Conservation (phyloP, 2,329 filamentous ascomycete species). For the Emmonsia crescens region DNA sequence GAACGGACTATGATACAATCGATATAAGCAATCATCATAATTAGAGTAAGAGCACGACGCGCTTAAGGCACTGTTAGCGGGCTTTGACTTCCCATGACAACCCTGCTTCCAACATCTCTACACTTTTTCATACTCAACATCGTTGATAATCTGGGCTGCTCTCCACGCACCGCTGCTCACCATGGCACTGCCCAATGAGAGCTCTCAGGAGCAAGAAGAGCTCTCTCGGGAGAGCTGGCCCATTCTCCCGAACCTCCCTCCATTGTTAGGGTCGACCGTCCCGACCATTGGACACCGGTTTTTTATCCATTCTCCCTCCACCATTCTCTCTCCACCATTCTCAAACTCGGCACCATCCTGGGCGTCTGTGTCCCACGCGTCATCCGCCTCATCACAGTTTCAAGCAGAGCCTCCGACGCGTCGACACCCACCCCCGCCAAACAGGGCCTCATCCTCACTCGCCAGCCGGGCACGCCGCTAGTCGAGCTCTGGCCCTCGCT, state of each 20-base stretch:
- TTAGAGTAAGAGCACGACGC: too few species aligned
- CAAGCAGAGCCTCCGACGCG: background rate
- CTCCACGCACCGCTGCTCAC: background rate
- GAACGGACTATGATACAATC: too few species aligned
- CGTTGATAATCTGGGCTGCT: background rate
- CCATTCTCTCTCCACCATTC: constrained; percentile 11
- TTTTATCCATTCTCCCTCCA: constrained; percentile 11
- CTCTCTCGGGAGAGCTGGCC: constrained; percentile 7
- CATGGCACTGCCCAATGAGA: constrained; percentile 5
- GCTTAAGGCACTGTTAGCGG: too few species aligned
- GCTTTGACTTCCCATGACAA: too few species aligned
- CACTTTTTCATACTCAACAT: background rate
- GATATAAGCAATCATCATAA: too few species aligned
- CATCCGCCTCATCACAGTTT: constrained; percentile 2
- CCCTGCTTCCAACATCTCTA: background rate
- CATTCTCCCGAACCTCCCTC: constrained; percentile 7
- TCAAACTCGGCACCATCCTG: constrained; percentile 12
- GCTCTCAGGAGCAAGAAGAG: background rate
- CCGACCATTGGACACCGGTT: constrained; percentile 8
- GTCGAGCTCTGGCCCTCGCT: constrained; percentile 13
- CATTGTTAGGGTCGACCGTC: constrained; percentile 9
- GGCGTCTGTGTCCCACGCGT: constrained; percentile 11
- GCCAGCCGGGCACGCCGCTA: constrained; percentile 8
- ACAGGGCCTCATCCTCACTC: constrained; percentile 6
- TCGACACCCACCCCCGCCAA: background rate